Evolutionary conservation across 2,329 filamentous ascomycete genomes (phyloP).

Genomic region (Microsporum audouinii): DNA sequence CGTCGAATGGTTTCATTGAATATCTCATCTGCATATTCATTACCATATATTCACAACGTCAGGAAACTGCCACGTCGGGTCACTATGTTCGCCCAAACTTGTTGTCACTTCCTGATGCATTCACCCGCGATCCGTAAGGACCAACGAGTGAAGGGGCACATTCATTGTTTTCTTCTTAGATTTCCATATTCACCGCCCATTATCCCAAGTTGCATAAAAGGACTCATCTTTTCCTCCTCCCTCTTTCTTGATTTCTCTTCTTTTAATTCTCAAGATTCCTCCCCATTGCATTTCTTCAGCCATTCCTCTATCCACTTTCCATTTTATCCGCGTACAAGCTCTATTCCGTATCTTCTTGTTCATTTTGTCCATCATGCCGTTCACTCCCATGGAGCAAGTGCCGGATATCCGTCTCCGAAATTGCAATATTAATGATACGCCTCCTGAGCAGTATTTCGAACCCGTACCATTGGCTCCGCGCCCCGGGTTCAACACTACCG

Average conservation of each 20-base stretch:
- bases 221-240: background rate
- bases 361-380: background rate
- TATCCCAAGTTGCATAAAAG: slow-evolving; percentile 1
- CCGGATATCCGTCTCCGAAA: slow-evolving; percentile 6
- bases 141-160: background rate
- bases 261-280: background rate
- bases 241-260: background rate
- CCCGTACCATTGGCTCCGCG: slow-evolving; percentile 32
- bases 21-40: background rate
- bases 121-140: background rate
- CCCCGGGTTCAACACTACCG: slow-evolving; percentile 47
- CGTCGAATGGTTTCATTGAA: background rate
- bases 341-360: background rate
- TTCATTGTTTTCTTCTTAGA: background rate
- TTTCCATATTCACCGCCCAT: background rate
- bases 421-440: slow-evolving; percentile 10
- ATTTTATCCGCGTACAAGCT: background rate
- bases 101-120: background rate
- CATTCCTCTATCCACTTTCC: background rate
- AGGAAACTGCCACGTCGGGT: background rate
- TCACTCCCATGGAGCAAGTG: background rate
- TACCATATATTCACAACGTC: background rate
- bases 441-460: slow-evolving; percentile 14
- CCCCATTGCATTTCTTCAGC: background rate
- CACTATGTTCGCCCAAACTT: background rate